A percentile compares a stretch with the other conserved stretches of the same genome.
Conservation (phyloP, 106 monocot genomes). For the Dendrobium officinale region DNA sequence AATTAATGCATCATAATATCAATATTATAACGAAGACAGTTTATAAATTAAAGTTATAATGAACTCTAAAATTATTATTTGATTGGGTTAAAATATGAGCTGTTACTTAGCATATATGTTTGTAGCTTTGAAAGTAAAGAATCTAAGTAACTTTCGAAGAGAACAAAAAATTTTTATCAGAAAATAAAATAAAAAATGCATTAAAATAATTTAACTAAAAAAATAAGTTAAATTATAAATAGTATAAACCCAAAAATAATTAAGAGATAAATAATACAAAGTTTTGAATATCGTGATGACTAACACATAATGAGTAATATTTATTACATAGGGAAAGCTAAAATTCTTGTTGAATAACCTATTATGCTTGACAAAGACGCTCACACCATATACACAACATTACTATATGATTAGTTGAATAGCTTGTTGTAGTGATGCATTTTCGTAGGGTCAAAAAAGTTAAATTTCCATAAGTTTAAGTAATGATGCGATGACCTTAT, state of each 20-base stretch:
- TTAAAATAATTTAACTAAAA: neutral
- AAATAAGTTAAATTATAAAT: neutral
- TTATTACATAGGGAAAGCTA: neutral
- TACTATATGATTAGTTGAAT: neutral
- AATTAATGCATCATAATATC: no score
- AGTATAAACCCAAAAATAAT: neutral
- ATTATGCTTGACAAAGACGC: neutral
- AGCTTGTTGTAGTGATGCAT: neutral
- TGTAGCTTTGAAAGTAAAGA: constrained; percentile 98
- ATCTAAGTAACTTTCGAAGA: constrained; percentile 26
- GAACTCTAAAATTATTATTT: no score
- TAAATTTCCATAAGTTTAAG: neutral
- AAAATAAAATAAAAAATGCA: neutral
- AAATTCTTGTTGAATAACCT: neutral
- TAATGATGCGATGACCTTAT: no score
- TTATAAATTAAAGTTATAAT: no score
- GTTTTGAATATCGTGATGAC: neutral
- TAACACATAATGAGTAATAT: neutral
- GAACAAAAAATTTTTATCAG: neutral
- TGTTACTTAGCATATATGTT: constrained; percentile 55
- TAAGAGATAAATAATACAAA: neutral
- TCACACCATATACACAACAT: neutral
- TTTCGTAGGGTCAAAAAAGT: neutral
- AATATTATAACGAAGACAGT: no score
- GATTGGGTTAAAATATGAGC: no score